A percentile compares a stretch with the other conserved stretches of the same genome.
Conservation (phyloP, 805 yeast genomes). For the Hanseniaspora vineae region DNA sequence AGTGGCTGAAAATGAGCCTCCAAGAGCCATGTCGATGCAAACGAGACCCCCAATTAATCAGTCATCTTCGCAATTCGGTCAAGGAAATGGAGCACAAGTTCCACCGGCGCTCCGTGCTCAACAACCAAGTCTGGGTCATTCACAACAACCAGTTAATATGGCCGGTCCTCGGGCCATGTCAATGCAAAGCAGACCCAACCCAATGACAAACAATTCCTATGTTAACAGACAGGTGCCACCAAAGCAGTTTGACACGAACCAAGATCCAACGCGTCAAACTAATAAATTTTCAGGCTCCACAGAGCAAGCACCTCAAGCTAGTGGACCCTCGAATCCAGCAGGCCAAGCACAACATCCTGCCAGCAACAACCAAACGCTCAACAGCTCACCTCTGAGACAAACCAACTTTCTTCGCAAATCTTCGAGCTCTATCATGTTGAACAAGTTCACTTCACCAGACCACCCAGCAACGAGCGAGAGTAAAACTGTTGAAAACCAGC, state of each 20-base stretch:
- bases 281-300: slow-evolving; percentile 1
- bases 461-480: not conserved
- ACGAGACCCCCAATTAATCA: slow-evolving; percentile 1
- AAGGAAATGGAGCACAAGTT: too few relatives aligned
- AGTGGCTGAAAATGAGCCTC: slow-evolving; percentile 5
- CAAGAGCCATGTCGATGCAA: slow-evolving; percentile 22
- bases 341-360: not conserved
- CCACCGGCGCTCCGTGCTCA: not conserved
- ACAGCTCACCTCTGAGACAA: not conserved
- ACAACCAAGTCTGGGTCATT: slow-evolving; percentile 3
- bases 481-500: too few relatives aligned
- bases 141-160: not conserved
- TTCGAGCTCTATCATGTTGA: not conserved
- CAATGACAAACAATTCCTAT: not conserved
- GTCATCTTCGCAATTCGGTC: too few relatives aligned
- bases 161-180: slow-evolving; percentile 22
- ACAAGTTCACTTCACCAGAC: not conserved
- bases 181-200: slow-evolving; percentile 9
- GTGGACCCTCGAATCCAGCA: not conserved
- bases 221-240: not conserved
- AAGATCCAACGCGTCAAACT: not conserved
- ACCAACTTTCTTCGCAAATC: not conserved
- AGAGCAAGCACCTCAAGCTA: slow-evolving; percentile 4
- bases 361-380: slow-evolving; percentile 3
- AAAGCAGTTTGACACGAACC: not conserved